These are phyloP conservation scores for Pichia sp. DNA, from an alignment of 1,139 yeast genomes.

Conservation along the genomic window DNA sequence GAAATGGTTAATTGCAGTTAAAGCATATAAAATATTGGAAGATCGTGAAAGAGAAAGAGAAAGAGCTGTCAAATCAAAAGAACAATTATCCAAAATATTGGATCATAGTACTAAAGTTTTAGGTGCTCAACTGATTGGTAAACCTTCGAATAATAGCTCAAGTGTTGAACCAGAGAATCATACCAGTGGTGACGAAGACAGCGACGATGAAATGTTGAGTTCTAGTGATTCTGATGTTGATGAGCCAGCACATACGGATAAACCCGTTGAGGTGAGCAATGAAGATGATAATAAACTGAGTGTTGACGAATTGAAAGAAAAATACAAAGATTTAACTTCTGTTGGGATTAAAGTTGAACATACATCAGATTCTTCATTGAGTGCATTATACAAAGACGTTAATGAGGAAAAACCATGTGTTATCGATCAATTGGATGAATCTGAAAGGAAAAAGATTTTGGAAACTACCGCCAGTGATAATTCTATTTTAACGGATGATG, in stretches of 20 bases:
- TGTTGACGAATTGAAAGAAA: conserved; percentile 61
- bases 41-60: conserved; percentile 64
- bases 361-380: conserved; percentile 2
- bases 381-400: conserved; percentile 21
- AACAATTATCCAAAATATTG: conserved; percentile 82
- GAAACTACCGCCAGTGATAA: conserved; percentile 21
- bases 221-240: conserved; percentile 34
- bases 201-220: conserved; percentile 24
- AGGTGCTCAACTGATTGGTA: conserved; percentile 71
- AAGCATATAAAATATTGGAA: conserved; percentile 59
- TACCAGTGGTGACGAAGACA: conserved; percentile 19
- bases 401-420: conserved; percentile 11
- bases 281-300: conserved; percentile 54
- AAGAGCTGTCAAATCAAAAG: conserved; percentile 76
- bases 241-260: conserved; percentile 18
- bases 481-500: conserved; percentile 26
- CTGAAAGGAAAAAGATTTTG: conserved; percentile 23
- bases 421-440: conserved; percentile 29
- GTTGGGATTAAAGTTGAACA: not conserved
- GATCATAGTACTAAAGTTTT: conserved; percentile 89
- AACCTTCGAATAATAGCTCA: conserved; percentile 25
- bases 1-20: conserved; percentile 89
- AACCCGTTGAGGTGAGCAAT: not conserved
- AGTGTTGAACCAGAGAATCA: conserved; percentile 12
- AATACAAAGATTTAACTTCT: conserved; percentile 52